Conservation (phyloP, 345 rosid species). For the Lepidium didymum region DNA sequence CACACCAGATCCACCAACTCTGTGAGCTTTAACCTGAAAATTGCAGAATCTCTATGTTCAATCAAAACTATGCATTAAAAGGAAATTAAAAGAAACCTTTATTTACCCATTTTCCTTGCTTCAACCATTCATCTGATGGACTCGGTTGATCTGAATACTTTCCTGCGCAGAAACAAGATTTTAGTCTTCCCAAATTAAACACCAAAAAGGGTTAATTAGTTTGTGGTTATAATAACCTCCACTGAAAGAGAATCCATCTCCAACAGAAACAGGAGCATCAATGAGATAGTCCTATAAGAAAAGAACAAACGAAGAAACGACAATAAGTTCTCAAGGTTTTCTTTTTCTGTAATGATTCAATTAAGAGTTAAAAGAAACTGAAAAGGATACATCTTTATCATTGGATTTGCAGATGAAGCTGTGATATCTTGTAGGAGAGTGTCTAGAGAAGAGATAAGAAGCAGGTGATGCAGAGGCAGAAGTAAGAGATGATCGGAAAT, state of each 20-base stretch:
- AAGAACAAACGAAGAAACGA: background rate
- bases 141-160: slow-evolving; percentile 79
- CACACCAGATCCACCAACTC: slow-evolving; percentile 56
- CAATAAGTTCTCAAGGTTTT: background rate
- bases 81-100: background rate
- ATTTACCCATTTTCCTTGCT: slow-evolving; percentile 63
- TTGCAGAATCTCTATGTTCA: background rate
- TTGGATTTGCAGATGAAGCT: slow-evolving; percentile 40
- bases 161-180: slow-evolving; percentile 33
- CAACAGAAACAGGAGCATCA: slow-evolving; percentile 79
- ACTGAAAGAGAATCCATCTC: slow-evolving; percentile 91
- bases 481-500: slow-evolving; percentile 14
- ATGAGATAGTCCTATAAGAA: slow-evolving; percentile 63
- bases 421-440: slow-evolving; percentile 23
- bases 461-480: slow-evolving; percentile 11
- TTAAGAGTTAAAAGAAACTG: background rate
- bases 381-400: slow-evolving; percentile 35
- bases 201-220: background rate
- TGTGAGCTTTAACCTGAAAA: slow-evolving; percentile 67
- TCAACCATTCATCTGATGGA: slow-evolving; percentile 79
- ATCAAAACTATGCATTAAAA: background rate
- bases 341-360: background rate
- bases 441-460: background rate
- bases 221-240: slow-evolving; percentile 45
- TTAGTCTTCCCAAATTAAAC: background rate